Percentiles rank a stretch among this genome's conserved stretches.
These are phyloP conservation scores for Saturnispora saitoi DNA, from an alignment of 805 yeast genomes.

Conservation along the genomic window DNA sequence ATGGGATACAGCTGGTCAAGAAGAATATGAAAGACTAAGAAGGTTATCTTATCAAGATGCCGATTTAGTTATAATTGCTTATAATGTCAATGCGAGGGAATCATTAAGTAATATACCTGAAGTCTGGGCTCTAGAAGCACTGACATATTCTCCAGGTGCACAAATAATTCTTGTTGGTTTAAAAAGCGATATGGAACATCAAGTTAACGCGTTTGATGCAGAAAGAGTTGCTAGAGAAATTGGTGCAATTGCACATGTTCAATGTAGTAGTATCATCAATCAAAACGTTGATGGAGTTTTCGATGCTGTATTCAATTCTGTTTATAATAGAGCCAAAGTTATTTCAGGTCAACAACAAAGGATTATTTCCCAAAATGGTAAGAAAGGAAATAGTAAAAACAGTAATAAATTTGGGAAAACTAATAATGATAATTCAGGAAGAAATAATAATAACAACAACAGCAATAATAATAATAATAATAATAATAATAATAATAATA, in stretches of 20 bases:
- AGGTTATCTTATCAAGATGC: constrained; percentile 84
- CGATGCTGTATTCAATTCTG: constrained; percentile 36
- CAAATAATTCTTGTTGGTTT: constrained; percentile 80
- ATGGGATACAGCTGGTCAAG: constrained; percentile 96
- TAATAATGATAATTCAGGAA: neutral
- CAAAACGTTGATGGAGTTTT: constrained; percentile 62
- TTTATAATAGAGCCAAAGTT: constrained; percentile 17
- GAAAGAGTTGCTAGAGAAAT: constrained; percentile 31
- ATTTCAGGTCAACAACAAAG: constrained; percentile 4
- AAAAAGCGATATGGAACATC: constrained; percentile 55
- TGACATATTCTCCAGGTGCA: constrained; percentile 71
- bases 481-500: neutral
- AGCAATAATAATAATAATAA: neutral
- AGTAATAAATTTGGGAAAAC: neutral
- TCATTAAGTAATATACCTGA: constrained; percentile 69
- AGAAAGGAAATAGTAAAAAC: neutral
- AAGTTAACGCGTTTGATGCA: constrained; percentile 22
- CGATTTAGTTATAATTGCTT: constrained; percentile 67
- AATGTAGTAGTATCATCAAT: constrained; percentile 71
- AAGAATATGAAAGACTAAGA: constrained; percentile 81
- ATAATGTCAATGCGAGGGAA: constrained; percentile 52
- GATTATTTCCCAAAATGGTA: neutral
- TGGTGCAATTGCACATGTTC: constrained; percentile 64
- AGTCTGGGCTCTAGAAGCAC: constrained; percentile 82
- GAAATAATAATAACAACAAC: neutral